Evolutionary conservation across 441 rosid genomes (phyloP).

Genomic region (Biscutella laevigata): DNA sequence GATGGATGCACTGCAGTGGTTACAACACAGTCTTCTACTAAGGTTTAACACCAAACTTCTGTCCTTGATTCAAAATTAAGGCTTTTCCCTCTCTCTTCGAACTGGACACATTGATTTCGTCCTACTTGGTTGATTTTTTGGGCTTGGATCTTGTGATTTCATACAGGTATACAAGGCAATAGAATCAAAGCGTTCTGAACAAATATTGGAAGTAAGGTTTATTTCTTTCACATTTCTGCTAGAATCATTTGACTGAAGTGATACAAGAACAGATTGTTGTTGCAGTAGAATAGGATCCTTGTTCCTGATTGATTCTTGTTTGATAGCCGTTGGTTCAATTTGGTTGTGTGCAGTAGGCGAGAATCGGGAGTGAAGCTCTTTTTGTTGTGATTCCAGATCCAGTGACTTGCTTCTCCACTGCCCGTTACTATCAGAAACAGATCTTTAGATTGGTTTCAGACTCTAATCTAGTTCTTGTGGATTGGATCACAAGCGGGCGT

Average conservation of each 20-base stretch:
- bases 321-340: too few species aligned
- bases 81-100: neutral
- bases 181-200: constrained; percentile 64
- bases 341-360: constrained; percentile 57
- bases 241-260: neutral
- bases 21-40: constrained; percentile 86
- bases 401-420: constrained; percentile 85
- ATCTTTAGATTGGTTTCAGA: constrained; percentile 51
- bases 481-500: constrained; percentile 95
- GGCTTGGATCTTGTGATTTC: constrained; percentile 1
- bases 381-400: constrained; percentile 84
- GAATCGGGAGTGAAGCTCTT: constrained; percentile 56
- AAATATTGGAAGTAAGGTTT: constrained; percentile 56
- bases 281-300: neutral
- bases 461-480: constrained; percentile 70
- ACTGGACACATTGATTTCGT: neutral
- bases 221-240: neutral
- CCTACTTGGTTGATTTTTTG: constrained; percentile 3
- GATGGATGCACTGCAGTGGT: constrained; percentile 69
- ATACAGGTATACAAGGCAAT: constrained; percentile 73
- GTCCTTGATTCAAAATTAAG: too few species aligned
- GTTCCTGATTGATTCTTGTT: constrained; percentile 2
- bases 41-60: too few species aligned
- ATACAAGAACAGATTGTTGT: neutral
- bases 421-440: constrained; percentile 85